Evolutionary conservation across 345 rosid species (phyloP), one percentile per base, ranked within the genome.

Genomic region (Heritiera fomes): DNA sequence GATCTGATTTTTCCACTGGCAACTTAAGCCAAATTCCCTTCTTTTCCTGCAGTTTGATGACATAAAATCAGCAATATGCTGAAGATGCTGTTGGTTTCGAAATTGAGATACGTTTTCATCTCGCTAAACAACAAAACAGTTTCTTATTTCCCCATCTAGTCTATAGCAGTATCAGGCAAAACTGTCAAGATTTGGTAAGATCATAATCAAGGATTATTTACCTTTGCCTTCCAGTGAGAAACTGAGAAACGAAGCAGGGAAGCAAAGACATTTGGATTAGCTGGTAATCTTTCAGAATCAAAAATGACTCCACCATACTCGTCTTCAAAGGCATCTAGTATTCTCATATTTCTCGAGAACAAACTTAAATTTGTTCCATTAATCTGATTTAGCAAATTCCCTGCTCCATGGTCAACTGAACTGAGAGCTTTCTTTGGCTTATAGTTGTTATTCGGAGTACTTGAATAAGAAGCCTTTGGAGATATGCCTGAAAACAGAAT

Each of bases 11-110:
- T 77, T 91, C 90, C 79, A 80, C 73, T 0, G 95, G 93, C 85
- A 94, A 84, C 82, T 96, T 90, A 18, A 96, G 89, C 98, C 98
- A 96, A 81, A 96, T 80, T 79, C 97, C 97, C 78, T 93, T 92
- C 91, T 89, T 94, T 23, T 87, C 96, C 97, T 92, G 77, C 82
- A 86, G 69, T 65, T 41, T 60, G 38, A 71, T 60, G 5, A n/a
- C 73, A 69, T 43, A 13, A 73, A 30, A 50, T 34, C 20, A 14
- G 61, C 30, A 67, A 52, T 7, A 58, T 43, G 65, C 73, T 34
- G 3, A 77, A 75, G 18, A 60, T 60, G 20, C 49, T 41, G 1
- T 14, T 1, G 2, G 14, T 32, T n/a, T 55, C 38, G 13, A 10
- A 46, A 46, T 46, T 9, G 38, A 3, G 0, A 0, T 34, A 3